These are phyloP conservation scores for Sporothrix euskadiensis DNA, from an alignment of 2,329 filamentous ascomycete genomes.

Conservation along the genomic window DNA sequence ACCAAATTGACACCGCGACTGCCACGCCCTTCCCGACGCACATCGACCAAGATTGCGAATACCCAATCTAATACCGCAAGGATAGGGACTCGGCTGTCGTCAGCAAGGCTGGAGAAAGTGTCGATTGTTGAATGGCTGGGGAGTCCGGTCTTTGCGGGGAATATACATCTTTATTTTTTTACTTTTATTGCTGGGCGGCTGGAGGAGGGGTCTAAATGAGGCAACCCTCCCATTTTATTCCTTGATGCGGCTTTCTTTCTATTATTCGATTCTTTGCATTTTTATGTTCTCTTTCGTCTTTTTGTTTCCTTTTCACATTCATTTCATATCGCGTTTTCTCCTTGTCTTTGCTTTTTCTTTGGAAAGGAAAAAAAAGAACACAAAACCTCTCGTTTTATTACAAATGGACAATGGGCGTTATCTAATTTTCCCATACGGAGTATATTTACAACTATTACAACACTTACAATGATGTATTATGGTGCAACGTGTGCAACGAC, in stretches of 20 bases:
- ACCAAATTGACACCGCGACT: not conserved
- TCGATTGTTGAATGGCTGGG: no score
- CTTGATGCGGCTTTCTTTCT: not conserved
- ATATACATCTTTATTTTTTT: not conserved
- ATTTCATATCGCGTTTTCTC: not conserved
- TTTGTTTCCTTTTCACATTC: slow-evolving; percentile 74
- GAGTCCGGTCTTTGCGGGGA: not conserved
- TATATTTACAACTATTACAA: slow-evolving; percentile 13
- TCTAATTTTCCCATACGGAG: slow-evolving; percentile 15
- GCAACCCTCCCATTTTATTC: no score
- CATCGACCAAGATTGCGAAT: not conserved
- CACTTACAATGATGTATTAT: not conserved
- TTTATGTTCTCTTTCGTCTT: not conserved
- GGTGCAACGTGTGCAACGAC: not conserved
- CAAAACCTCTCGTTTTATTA: slow-evolving; percentile 21
- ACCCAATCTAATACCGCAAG: not conserved
- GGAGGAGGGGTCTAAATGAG: not conserved
- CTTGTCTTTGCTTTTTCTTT: slow-evolving; percentile 22
- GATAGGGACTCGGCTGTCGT: no score
- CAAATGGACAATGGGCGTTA: slow-evolving; percentile 27
- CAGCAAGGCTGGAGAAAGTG: not conserved
- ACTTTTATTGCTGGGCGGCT: not conserved
- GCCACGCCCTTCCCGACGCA: not conserved
- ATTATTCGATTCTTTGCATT: not conserved
- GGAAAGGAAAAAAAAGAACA: slow-evolving; percentile 29